Evolutionary conservation across 352 stramenopile genomes (phyloP), one percentile per base, ranked within the genome.

Genomic region (Phytophthora tubulina): DNA sequence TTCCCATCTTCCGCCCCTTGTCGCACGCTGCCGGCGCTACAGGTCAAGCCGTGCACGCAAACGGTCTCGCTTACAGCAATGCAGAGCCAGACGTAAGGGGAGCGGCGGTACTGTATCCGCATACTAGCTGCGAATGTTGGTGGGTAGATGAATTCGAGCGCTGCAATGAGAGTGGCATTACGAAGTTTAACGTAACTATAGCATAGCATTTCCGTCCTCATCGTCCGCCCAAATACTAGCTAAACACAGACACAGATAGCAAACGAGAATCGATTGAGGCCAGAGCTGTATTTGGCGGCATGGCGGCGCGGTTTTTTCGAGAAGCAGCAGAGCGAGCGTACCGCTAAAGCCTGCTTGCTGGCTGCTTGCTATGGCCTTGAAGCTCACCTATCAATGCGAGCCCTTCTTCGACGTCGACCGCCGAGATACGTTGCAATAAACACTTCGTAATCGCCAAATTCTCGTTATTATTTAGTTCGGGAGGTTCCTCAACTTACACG

Each of bases 81-180:
- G 17, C 21, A 61, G 49, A 68, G 51, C 54, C 42, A 67, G 46
- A 46, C 21, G 36, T 60, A 42, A 39, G 67, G 56, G 48, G 31
- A 36, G 44, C 45, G 52, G 42, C n/a, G 36, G 62, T 65, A 27
- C 21, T 27, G 21, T 27, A 65, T 61, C 44, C 6, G 46, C 21
- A 67, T 67, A 54, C 44, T 60, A 63, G 45, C 39, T 68, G 63
- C 35, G 51, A 73, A 74, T 62, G 38, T 49, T 66, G 53, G 60
- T 58, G 53, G 21, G 54, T 44, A 45, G 30, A 15, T 51, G 30
- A 31, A 21, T 17, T 54, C 10, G 21, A 27, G 21, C 21, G 21
- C 21, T 27, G 21, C 21, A 50, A 55, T 11, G n/a, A 31, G 4
- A 56, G 31, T n/a, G 14, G 21, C 55, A 32, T 48, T 64, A 64